Conservation (phyloP, 192 early-diverging fungal species). For the Gorgonomyces haynaldii region DNA sequence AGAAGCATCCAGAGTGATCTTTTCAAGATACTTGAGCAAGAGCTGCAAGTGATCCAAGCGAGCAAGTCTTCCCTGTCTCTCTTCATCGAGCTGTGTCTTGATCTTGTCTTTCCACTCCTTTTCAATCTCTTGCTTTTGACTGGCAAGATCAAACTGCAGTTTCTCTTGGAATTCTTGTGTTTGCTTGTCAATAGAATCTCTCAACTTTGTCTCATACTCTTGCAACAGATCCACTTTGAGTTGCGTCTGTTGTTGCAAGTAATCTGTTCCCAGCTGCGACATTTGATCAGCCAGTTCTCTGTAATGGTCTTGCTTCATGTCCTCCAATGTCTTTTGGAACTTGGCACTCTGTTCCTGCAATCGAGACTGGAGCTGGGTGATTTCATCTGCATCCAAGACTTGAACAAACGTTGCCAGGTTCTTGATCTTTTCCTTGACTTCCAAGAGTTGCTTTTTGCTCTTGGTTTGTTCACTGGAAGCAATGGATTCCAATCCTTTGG, state of each 20-base stretch:
- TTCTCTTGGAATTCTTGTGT: slow-evolving; percentile 35
- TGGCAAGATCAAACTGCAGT: slow-evolving; percentile 47
- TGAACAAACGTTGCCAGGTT: neutral
- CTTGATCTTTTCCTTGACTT: neutral
- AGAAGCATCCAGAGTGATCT: slow-evolving; percentile 53
- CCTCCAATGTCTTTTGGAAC: slow-evolving; percentile 4
- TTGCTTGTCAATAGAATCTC: slow-evolving; percentile 40
- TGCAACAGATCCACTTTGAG: slow-evolving; percentile 23
- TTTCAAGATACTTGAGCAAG: slow-evolving; percentile 64
- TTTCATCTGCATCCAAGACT: neutral
- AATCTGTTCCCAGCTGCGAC: slow-evolving; percentile 12
- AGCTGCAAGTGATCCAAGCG: slow-evolving; percentile 69
- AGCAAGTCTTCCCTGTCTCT: slow-evolving; percentile 79
- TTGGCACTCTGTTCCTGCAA: neutral
- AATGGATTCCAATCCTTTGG: neutral
- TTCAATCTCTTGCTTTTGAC: slow-evolving; percentile 62
- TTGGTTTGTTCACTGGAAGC: no score
- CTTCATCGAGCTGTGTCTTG: slow-evolving; percentile 70
- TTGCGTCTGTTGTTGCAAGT: slow-evolving; percentile 23
- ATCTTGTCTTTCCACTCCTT: slow-evolving; percentile 60
- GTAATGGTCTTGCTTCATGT: neutral
- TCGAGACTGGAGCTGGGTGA: neutral
- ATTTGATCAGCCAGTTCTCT: slow-evolving; percentile 3
- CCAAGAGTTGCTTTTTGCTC: neutral
- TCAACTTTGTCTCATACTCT: slow-evolving; percentile 34